phyloP scores from a whole-genome alignment of 1,284 basidiomycete genomes.

The Exobasidium cylindrosporum region DNA sequence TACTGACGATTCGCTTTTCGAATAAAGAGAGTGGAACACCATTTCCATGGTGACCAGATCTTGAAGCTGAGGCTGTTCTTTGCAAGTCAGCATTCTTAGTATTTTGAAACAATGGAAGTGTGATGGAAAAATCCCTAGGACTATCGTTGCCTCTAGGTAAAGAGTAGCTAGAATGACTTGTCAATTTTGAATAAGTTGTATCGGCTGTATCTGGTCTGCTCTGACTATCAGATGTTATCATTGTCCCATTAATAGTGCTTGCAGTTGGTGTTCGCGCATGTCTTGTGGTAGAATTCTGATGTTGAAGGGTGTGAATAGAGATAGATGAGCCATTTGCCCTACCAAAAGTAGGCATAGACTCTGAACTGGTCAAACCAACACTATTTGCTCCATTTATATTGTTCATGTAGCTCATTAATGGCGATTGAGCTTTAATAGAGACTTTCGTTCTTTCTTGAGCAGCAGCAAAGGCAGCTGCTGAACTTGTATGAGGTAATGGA shows the following conservation, averaged over 20 bases:
- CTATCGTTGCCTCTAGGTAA: too few relatives aligned
- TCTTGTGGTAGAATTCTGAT: neutral
- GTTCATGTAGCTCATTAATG: neutral
- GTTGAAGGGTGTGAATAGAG: neutral
- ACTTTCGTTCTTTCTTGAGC: neutral
- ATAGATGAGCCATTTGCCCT: neutral
- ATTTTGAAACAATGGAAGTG: too few relatives aligned
- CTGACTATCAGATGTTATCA: too few relatives aligned
- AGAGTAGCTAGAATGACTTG: too few relatives aligned
- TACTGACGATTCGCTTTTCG: slow-evolving; percentile 13
- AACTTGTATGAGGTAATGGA: neutral
- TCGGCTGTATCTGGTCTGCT: too few relatives aligned
- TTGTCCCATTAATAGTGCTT: too few relatives aligned
- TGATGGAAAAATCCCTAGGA: too few relatives aligned
- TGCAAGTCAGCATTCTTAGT: too few relatives aligned
- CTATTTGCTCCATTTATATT: neutral
- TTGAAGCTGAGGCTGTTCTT: too few relatives aligned
- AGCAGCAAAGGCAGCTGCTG: slow-evolving; percentile 11
- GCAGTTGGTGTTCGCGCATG: neutral
- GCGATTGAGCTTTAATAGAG: neutral
- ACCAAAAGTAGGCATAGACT: neutral
- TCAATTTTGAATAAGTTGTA: too few relatives aligned
- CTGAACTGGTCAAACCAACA: neutral
- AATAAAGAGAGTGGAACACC: slow-evolving; percentile 16
- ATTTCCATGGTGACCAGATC: too few relatives aligned